Percentiles rank a stretch among this genome's conserved stretches.
These are phyloP conservation scores for Cytospora piceae DNA, from an alignment of 2,329 filamentous ascomycete genomes.

Conservation along the genomic window DNA sequence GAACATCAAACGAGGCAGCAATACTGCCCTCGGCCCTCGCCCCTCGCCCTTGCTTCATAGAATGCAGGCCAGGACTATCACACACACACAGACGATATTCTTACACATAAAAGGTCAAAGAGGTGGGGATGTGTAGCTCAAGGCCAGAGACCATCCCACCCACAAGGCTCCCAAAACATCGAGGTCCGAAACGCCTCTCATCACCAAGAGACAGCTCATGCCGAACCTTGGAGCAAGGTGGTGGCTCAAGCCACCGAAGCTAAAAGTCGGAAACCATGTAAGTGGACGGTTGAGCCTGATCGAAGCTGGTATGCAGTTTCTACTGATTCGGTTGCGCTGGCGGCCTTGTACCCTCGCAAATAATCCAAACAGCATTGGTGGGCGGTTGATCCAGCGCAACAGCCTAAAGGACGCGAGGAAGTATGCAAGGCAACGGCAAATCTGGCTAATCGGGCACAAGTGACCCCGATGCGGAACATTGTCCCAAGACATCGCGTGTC, in stretches of 20 bases:
- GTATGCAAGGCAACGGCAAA: background rate
- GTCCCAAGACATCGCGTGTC: background rate
- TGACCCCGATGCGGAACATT: background rate
- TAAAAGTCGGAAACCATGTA: background rate
- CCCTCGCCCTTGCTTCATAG: background rate
- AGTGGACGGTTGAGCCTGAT: background rate
- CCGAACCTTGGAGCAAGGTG: background rate
- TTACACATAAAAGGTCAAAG: background rate
- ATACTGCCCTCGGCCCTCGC: background rate
- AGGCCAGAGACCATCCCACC: background rate
- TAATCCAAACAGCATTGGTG: background rate
- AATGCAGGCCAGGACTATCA: background rate
- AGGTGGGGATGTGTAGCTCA: background rate
- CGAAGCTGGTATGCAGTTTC: background rate
- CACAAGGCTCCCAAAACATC: background rate
- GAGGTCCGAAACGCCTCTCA: background rate
- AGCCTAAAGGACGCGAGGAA: background rate
- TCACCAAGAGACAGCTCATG: background rate
- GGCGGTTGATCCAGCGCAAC: background rate
- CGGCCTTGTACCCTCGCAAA: background rate
- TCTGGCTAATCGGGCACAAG: background rate
- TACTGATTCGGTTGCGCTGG: background rate
- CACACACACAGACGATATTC: background rate
- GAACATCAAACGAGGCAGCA: background rate
- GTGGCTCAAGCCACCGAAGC: background rate